These are phyloP conservation scores for Plenodomus lindquistii DNA, from an alignment of 2,329 filamentous ascomycete species.

Conservation along the genomic window DNA sequence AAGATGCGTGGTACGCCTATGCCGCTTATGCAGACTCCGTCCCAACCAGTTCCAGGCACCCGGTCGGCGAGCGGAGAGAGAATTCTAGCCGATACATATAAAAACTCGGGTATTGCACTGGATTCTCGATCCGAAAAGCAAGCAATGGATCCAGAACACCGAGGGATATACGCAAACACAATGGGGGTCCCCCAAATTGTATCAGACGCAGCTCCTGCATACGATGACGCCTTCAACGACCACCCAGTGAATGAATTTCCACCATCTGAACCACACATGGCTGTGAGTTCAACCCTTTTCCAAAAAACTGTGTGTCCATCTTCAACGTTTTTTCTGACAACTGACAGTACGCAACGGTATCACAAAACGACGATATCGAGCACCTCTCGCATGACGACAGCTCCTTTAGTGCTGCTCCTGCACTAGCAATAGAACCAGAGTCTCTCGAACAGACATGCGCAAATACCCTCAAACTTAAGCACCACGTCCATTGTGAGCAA, in stretches of 20 bases:
- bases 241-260: conserved; percentile 24
- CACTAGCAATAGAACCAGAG: conserved; percentile 9
- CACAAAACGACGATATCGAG: conserved; percentile 34
- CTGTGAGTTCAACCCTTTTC: no score
- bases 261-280: conserved; percentile 24
- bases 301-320: no score
- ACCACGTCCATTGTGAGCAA: conserved; percentile 31
- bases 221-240: conserved; percentile 31
- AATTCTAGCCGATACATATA: no score
- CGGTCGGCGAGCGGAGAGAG: no score
- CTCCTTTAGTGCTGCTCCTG: conserved; percentile 5
- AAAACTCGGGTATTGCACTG: no score
- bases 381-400: conserved; percentile 17
- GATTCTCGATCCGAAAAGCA: no score
- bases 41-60: no score
- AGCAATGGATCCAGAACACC: no score
- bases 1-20: no score
- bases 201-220: conserved; percentile 29
- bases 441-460: conserved; percentile 29
- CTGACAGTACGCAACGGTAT: conserved; percentile 26
- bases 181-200: background rate
- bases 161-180: background rate
- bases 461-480: conserved; percentile 24
- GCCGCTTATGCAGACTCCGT: no score
- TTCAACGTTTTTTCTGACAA: background rate